Evolutionary conservation across 2,329 filamentous ascomycete species (phyloP), one percentile per base, ranked within the genome.

Genomic region (Fusarium lateritium): DNA sequence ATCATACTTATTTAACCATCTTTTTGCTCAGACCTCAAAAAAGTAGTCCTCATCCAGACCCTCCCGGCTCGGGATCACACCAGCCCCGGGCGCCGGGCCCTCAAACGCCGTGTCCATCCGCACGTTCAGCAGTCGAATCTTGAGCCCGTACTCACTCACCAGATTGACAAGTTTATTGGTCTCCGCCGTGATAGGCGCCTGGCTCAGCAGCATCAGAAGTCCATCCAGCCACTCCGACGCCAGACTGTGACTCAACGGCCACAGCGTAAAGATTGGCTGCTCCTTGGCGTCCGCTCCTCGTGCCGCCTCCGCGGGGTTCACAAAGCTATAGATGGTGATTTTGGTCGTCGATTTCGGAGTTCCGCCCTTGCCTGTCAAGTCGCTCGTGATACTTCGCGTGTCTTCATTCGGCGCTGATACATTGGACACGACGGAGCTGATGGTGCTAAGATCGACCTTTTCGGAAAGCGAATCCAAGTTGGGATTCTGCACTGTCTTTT

Each of bases 141-240:
- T 97, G 67, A 98, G 83, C 6, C 96, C 94, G 77, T 97, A 98
- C 72, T 97, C 92, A 75, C 90, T 90, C 62, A 98, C 92, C 73
- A 98, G 83, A 56, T 91, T 89, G 55, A 98, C 91, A 65, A 98
- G 83, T 79, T 96, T 97, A 77, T 92, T 95, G 36, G 96, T 98
- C 81, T 98, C 95, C 4, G 94, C 89, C n/a, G 96, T 99, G 77
- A 99, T 98, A 21, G 96, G 96, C 62, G 94, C 89, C 80, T 99
- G 96, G 76, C 97, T 94, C 24, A 99, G 86, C 56, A 99, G 85
- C 94, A 99, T 97, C 58, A 98, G 85, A 69, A 99, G 82, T 2
- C 96, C 96, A 78, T 99, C 96, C 7, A 99, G 86, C 96, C 96
- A 99, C 80, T 99, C 96, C 1, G 94, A 97, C 11, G 96, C 96